phyloP scores from a whole-genome alignment of 2,329 filamentous ascomycete species.

The Aspergillus niger region DNA sequence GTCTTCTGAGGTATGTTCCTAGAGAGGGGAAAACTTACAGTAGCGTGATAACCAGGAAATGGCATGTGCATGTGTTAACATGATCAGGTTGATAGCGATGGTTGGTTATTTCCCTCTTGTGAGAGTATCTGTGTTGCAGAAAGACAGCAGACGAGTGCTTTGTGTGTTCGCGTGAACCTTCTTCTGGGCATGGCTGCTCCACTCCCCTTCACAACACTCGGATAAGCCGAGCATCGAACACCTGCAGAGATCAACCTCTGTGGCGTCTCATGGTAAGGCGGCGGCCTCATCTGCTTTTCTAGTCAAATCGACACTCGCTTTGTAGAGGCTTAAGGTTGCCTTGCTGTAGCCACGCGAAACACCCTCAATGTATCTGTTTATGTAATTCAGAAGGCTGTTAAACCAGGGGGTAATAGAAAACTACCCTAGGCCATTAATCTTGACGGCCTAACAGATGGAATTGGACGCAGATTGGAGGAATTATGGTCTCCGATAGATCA shows the following conservation, averaged over 20 bases:
- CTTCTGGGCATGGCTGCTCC: background rate
- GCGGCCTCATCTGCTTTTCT: background rate
- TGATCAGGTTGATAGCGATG: background rate
- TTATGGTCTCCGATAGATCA: background rate
- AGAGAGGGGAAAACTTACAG: background rate
- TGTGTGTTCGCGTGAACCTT: background rate
- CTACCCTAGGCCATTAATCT: background rate
- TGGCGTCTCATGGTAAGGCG: background rate
- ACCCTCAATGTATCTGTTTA: background rate
- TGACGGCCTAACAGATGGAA: background rate
- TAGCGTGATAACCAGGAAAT: background rate
- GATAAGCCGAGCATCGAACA: background rate
- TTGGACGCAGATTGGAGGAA: background rate
- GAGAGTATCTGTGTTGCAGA: background rate
- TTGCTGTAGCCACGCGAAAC: background rate
- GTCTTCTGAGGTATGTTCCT: background rate
- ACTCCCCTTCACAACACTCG: background rate
- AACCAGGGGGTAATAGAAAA: background rate
- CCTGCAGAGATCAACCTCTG: constrained; percentile 1
- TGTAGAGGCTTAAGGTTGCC: background rate
- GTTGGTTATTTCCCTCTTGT: too few species aligned
- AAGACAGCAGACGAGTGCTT: background rate
- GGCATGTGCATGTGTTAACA: background rate
- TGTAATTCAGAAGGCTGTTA: background rate
- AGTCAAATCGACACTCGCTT: background rate